Evolutionary conservation across 2,329 filamentous ascomycete species (phyloP).

Genomic region (Thermochaetoides dissita): DNA sequence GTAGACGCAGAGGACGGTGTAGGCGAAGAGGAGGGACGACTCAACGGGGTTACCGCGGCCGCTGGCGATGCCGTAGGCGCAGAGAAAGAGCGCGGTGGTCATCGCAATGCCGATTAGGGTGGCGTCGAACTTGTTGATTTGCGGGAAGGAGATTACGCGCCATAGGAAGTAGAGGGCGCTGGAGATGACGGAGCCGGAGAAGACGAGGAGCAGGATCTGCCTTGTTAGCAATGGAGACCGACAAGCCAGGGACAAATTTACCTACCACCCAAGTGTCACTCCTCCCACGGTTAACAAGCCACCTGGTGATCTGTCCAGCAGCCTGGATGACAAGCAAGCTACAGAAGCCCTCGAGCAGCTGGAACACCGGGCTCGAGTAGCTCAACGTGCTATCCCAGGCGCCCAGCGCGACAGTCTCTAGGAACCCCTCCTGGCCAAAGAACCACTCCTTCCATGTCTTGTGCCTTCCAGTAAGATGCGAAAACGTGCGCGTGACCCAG

Average conservation of each 20-base stretch:
- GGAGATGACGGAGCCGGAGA: conserved; percentile 83
- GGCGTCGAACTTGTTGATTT: conserved; percentile 83
- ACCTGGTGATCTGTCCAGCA: conserved; percentile 83
- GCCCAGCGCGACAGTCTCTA: conserved; percentile 69
- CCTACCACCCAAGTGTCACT: conserved; percentile 94
- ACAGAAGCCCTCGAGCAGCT: conserved; percentile 91
- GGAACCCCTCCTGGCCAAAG: conserved; percentile 70
- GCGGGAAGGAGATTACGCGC: conserved; percentile 85
- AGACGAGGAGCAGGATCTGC: conserved; percentile 73
- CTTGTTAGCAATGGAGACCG: conserved; percentile 20
- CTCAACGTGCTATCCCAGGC: conserved; percentile 77
- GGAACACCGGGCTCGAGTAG: conserved; percentile 89
- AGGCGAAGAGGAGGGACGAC: conserved; percentile 88
- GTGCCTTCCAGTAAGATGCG: conserved; percentile 40
- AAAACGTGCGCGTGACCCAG: conserved; percentile 73
- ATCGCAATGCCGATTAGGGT: conserved; percentile 85
- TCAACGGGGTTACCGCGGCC: conserved; percentile 91
- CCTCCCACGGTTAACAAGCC: conserved; percentile 82
- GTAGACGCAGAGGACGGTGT: conserved; percentile 96
- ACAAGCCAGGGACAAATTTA: neutral
- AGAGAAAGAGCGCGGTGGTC: conserved; percentile 83
- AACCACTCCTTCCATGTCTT: conserved; percentile 67
- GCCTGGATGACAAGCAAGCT: conserved; percentile 92
- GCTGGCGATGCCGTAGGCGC: conserved; percentile 85
- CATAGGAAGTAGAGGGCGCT: conserved; percentile 93